Evolutionary conservation across 805 yeast species (phyloP).

Genomic region (Ogataea nakhonphanomensis): DNA sequence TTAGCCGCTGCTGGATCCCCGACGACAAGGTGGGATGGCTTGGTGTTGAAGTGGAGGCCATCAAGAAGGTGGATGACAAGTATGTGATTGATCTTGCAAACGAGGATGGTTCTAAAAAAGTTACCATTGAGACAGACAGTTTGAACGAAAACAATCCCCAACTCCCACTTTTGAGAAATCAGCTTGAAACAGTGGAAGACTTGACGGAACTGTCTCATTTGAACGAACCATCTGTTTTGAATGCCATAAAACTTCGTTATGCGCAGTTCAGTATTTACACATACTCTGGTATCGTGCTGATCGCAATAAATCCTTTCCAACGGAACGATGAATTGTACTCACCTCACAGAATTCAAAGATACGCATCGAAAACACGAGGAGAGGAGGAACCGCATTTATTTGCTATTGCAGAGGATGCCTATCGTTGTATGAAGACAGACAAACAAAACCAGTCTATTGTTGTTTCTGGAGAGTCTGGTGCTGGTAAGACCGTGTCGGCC

Average conservation of each 20-base stretch:
- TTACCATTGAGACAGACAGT: conserved; percentile 45
- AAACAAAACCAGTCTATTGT: conserved; percentile 89
- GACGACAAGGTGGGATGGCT: conserved; percentile 73
- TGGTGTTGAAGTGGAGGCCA: conserved; percentile 56
- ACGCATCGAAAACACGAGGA: conserved; percentile 89
- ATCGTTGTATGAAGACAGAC: conserved; percentile 88
- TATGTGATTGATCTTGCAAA: conserved; percentile 48
- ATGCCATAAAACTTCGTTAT: conserved; percentile 87
- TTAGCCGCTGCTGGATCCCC: conserved; percentile 77
- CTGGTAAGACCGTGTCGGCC: conserved; percentile 97
- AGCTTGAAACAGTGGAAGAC: conserved; percentile 92
- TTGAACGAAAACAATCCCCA: conserved; percentile 51
- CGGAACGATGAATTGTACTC: conserved; percentile 87
- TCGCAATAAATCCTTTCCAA: conserved; percentile 95
- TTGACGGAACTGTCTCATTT: conserved; percentile 86
- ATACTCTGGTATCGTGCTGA: conserved; percentile 92
- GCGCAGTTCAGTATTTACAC: conserved; percentile 90
- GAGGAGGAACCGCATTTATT: conserved; percentile 96
- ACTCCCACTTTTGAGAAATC: conserved; percentile 83
- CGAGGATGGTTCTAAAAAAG: conserved; percentile 46
- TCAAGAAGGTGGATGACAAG: conserved; percentile 40
- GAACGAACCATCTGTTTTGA: conserved; percentile 94
- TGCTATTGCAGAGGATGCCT: conserved; percentile 97
- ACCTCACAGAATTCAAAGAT: conserved; percentile 89
- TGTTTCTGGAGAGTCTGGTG: conserved; percentile 97